Evolutionary conservation across 2,329 filamentous ascomycete genomes (phyloP), one percentile per base, ranked within the genome.

Genomic region (Hypoxylon sp.): DNA sequence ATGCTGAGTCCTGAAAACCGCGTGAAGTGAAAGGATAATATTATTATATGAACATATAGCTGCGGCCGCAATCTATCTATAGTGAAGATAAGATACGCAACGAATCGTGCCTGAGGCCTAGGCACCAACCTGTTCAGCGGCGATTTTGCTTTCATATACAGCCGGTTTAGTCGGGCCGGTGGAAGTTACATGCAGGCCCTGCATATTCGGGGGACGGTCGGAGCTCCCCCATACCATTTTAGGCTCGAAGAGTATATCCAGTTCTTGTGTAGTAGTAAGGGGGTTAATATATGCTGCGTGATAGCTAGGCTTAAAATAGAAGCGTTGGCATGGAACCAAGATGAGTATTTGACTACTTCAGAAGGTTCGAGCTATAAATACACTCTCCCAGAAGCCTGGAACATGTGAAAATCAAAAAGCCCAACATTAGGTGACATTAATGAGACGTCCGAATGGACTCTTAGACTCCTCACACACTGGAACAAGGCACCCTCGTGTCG

Each of bases 91-190:
- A 43, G 30, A 7, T n/a, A 43, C 25, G 7, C 23, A 21, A 48
- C 41, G 14, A 17, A 30, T 28, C 17, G 21, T 52, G 25, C n/a
- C 59, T 34, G 50, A 21, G 14, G 36, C 11, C 32, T 38, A 41
- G 28, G 48, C 28, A 60, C 30, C 25, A 43, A n/a, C 45, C 55
- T 41, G 43, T 41, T 32, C 43, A 43, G 13, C 7, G 19, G 9
- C 48, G 46, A 58, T 41, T 23, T 48, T 21, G 52, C 25, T 56
- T 32, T 50, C 32, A 61, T 55, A 64, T 62, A 67, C 67, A 69
- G 9, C 67, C 67, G 60, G 59, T 69, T 69, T 69, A 69, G 67
- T 63, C 67, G 67, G 19, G 38, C n/a, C 19, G 52, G 28, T 32
- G 32, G 48, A 50, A 36, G 36, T 38, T 60, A 14, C 46, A 63